Evolutionary conservation across 1,284 basidiomycete species (phyloP), one percentile per base, ranked within the genome.

Genomic region (Waitea zeae): DNA sequence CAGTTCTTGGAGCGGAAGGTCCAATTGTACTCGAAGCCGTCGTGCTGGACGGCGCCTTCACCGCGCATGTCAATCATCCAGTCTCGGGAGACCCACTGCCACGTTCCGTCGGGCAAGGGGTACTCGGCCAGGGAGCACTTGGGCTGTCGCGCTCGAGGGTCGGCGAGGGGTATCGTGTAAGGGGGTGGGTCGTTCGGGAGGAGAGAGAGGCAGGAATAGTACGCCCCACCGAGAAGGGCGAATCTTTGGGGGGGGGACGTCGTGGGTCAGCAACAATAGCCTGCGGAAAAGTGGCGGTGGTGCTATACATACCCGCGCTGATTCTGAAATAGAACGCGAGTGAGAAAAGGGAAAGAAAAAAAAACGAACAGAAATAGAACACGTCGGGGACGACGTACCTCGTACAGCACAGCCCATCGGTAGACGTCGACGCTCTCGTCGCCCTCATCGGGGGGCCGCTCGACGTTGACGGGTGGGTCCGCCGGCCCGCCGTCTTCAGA

Each of bases 11-110:
- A 49, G 12, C 75, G 67, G 44, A 86, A 86, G 39, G 58, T 49
- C 68, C 74, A 80, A 46, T 82, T 83, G 54, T 86, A 86, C 51
- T 86, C 77, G 42, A 83, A 86, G 27, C 81, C 81, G 44, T 86
- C 81, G 42, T 78, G 64, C 45, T 81, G 75, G 3, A 83, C 74
- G 44, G 74, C 65, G 33, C 77, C 78, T 41, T 78, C 70, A 14
- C 70, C 64, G 27, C 75, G 73, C 81, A 86, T 86, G 55, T 86
- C 82, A 38, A 84, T 70, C 77, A 86, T 79, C 81, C 81, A 86
- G 5, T 64, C 54, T 22, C 65, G 64, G 24, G 78, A 81, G 2
- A 82, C 70, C 81, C 81, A 86, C 30, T 54, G 62, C 82, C 82
- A 86, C 9, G 64, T 68, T 17, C 78, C 80, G 44, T 83, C 78